Percentiles rank a stretch among this genome's conserved stretches.
Conservation (phyloP, 2,329 filamentous ascomycete species). For the Knoxdaviesia capensis region DNA sequence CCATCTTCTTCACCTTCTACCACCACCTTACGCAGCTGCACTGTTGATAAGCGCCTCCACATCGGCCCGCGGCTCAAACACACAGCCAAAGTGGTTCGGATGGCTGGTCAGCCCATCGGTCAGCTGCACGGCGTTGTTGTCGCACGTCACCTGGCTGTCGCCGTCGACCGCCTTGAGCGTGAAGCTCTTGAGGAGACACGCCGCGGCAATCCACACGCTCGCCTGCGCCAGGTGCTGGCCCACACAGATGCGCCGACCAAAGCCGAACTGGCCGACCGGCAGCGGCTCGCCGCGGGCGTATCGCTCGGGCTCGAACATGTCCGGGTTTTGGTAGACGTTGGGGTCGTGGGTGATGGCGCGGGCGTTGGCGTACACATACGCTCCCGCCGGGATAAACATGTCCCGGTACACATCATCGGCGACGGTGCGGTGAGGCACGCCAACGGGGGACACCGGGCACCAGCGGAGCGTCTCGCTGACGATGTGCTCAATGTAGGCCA, state of each 20-base stretch:
- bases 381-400: slow-evolving; percentile 35
- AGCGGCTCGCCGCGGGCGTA: slow-evolving; percentile 22
- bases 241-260: slow-evolving; percentile 28
- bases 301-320: slow-evolving; percentile 24
- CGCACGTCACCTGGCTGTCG: no score
- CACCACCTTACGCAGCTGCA: no score
- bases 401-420: slow-evolving; percentile 35
- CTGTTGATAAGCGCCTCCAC: no score
- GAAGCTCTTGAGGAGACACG: slow-evolving; percentile 9
- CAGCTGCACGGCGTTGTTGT: slow-evolving; percentile 7
- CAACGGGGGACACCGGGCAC: slow-evolving; percentile 23
- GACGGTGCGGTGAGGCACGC: slow-evolving; percentile 31
- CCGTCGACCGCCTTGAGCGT: no score
- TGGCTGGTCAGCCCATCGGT: slow-evolving; percentile 11
- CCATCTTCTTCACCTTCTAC: no score
- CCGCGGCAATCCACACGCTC: slow-evolving; percentile 19
- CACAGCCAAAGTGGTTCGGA: slow-evolving; percentile 9
- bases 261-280: slow-evolving; percentile 28
- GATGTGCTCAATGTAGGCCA: slow-evolving; percentile 24
- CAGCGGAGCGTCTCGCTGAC: slow-evolving; percentile 24
- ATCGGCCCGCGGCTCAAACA: slow-evolving; percentile 7
- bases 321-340: slow-evolving; percentile 18
- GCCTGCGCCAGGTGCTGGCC: slow-evolving; percentile 28
- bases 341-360: slow-evolving; percentile 23
- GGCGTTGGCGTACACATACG: slow-evolving; percentile 20